phyloP scores from a whole-genome alignment of 768 basidiomycete genomes.

The Mycena epipterygia region DNA sequence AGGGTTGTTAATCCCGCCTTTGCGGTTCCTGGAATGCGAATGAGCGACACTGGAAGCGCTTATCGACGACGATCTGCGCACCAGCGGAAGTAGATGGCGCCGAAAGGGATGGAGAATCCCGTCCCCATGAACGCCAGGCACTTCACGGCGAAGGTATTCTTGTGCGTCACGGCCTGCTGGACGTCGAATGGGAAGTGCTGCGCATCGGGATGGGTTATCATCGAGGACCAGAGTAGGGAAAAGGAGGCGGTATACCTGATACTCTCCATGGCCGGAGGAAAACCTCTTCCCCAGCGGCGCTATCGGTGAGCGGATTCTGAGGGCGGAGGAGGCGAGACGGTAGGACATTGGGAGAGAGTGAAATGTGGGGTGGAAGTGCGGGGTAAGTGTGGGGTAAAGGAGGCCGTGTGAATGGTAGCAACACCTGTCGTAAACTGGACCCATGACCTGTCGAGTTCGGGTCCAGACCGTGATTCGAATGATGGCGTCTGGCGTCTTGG shows the following conservation, averaged over 20 bases:
- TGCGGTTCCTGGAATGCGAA: conserved; percentile 17
- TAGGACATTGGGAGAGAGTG: conserved; percentile 28
- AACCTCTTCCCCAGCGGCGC: conserved; percentile 33
- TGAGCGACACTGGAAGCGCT: neutral
- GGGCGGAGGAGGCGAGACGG: conserved; percentile 30
- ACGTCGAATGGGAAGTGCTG: conserved; percentile 36
- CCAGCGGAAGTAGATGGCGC: conserved; percentile 36
- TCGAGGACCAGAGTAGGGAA: neutral
- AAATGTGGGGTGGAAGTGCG: no score
- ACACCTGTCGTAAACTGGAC: conserved; percentile 6
- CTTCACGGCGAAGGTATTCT: conserved; percentile 24
- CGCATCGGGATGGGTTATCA: neutral
- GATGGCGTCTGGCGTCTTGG: no score
- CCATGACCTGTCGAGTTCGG: conserved; percentile 14
- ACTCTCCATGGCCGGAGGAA: conserved; percentile 34
- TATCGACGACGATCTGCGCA: conserved; percentile 8
- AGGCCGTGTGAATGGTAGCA: neutral
- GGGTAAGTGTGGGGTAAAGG: conserved; percentile 44
- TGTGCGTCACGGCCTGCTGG: conserved; percentile 25
- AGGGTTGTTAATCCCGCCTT: conserved; percentile 35
- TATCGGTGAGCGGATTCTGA: conserved; percentile 19
- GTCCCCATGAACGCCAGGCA: conserved; percentile 27
- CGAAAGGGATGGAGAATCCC: conserved; percentile 35
- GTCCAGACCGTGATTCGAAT: no score
- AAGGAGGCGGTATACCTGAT: conserved; percentile 20